A percentile compares a stretch with the other conserved stretches of the same genome.
phyloP scores from a whole-genome alignment of 2,329 filamentous ascomycete species.

The Thielaviopsis populi region DNA sequence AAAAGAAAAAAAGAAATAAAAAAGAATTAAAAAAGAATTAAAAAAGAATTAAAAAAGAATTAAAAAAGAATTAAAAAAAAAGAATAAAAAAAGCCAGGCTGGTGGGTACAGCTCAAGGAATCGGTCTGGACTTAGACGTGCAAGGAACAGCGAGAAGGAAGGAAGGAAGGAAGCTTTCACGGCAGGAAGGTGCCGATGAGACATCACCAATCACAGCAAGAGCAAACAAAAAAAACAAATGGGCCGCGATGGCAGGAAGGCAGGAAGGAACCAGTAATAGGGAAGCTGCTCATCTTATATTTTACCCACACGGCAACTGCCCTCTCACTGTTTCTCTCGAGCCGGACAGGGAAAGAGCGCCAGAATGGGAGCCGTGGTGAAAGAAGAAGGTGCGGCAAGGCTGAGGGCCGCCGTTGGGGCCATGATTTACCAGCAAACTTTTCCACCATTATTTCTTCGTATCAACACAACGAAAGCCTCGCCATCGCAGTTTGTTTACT shows the following conservation, averaged over 20 bases:
- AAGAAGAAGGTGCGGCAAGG: background rate
- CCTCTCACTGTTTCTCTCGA: background rate
- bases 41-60: too few species aligned
- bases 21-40: too few species aligned
- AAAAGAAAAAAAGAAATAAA: too few species aligned
- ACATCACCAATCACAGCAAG: background rate
- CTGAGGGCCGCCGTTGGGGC: background rate
- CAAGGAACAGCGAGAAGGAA: background rate
- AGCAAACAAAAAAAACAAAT: background rate
- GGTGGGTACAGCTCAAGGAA: too few species aligned
- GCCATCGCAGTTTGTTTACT: background rate
- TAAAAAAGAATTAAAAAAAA: too few species aligned
- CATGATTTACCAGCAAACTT: background rate
- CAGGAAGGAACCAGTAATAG: background rate
- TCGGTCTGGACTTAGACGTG: background rate
- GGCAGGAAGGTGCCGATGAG: background rate
- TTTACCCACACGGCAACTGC: background rate
- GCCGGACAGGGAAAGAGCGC: background rate
- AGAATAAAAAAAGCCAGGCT: background rate
- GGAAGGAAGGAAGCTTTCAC: background rate
- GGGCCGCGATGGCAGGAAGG: background rate
- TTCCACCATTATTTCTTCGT: background rate
- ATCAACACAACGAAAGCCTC: background rate
- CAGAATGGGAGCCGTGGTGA: background rate
- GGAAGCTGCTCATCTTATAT: background rate